Evolutionary conservation across 2,329 filamentous ascomycete genomes (phyloP).

Genomic region (Trichoderma polysporum): DNA sequence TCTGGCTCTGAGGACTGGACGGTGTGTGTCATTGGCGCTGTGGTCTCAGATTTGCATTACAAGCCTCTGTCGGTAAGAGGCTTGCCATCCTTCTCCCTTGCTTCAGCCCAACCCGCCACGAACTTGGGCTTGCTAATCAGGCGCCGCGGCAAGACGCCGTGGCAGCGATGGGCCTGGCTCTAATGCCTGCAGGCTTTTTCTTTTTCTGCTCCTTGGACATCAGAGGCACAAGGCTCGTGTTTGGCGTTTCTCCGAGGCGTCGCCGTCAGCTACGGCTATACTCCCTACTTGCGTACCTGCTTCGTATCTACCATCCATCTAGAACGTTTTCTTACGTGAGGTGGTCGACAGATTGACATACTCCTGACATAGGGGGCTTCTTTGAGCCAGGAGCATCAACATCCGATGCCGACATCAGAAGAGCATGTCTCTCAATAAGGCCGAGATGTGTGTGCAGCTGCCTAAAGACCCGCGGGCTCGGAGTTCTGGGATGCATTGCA

Average conservation of each 20-base stretch:
- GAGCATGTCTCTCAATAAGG: slow-evolving; percentile 15
- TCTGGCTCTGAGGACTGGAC: background rate
- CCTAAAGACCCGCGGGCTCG: background rate
- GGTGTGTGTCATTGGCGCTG: slow-evolving; percentile 15
- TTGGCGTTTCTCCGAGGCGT: background rate
- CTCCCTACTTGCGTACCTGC: background rate
- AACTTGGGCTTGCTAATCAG: slow-evolving; percentile 3
- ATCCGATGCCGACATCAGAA: background rate
- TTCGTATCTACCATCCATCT: background rate
- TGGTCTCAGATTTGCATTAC: background rate
- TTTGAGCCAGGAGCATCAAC: background rate
- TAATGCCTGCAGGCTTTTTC: background rate
- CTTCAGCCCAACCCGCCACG: slow-evolving; percentile 5
- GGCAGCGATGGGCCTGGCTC: background rate
- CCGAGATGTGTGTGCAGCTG: slow-evolving; percentile 15
- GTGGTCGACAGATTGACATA: background rate
- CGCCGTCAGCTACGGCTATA: too few species aligned
- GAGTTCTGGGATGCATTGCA: background rate
- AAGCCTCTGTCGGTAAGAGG: background rate
- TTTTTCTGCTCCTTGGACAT: background rate
- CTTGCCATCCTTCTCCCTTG: slow-evolving; percentile 5
- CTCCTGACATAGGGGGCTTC: background rate
- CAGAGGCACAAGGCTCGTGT: slow-evolving; percentile 7
- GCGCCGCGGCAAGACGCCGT: slow-evolving; percentile 1
- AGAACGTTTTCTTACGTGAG: background rate